phyloP scores from a whole-genome alignment of 1,284 basidiomycete genomes.

The Microbotryomycetes sp. region DNA sequence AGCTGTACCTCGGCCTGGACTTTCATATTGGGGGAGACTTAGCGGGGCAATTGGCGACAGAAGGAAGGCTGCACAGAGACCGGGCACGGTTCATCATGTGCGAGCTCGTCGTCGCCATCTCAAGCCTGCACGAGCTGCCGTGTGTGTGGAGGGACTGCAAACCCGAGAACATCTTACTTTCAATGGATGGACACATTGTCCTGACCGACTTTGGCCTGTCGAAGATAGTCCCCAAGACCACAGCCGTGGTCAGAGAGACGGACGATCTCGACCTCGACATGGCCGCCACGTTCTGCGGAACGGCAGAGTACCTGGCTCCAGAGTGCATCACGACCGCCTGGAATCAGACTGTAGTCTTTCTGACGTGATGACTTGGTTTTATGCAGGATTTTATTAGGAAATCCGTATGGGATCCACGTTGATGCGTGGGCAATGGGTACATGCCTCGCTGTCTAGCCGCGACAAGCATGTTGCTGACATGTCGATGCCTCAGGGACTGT shows the following conservation, averaged over 20 bases:
- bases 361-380: too few relatives aligned
- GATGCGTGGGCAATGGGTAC: too few relatives aligned
- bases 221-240: conserved; percentile 44
- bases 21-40: conserved; percentile 95
- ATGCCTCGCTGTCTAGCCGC: too few relatives aligned
- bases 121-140: conserved; percentile 77
- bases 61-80: conserved; percentile 84
- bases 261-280: not conserved
- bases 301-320: conserved; percentile 76
- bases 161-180: conserved; percentile 91
- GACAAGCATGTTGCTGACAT: too few relatives aligned
- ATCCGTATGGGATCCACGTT: conserved; percentile 86
- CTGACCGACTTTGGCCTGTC: conserved; percentile 91
- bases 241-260: not conserved
- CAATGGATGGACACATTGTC: conserved; percentile 85
- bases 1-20: conserved; percentile 82
- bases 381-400: conserved; percentile 66
- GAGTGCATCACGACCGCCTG: not conserved
- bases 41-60: conserved; percentile 88
- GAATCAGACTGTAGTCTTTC: too few relatives aligned
- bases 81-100: conserved; percentile 91
- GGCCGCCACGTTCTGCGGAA: conserved; percentile 43
- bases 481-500: conserved; percentile 95
- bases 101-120: conserved; percentile 90
- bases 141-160: conserved; percentile 67